Base-by-base conservation (phyloP, 2,329 filamentous ascomycete species). In the Diaporthe vexans region DNA sequence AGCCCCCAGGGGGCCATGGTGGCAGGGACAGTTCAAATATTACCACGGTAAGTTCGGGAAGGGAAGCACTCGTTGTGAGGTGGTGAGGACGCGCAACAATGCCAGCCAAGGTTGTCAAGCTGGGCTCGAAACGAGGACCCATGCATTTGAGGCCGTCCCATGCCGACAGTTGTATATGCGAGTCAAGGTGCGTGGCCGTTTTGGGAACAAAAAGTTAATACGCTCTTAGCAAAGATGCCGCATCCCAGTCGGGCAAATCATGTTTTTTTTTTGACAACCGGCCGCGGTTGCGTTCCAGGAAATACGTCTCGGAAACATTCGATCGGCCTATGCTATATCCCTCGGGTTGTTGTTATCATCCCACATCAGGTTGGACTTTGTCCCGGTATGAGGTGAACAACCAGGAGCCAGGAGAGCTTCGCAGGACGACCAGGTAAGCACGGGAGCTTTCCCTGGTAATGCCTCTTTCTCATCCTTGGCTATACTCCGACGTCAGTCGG, bases 401-500 rank as follows among this genome's bases (percentile, higher is more conserved):
- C 26, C 26, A 10, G 5, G 46, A 68, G 46, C 19, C 19, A 10
- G 17, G 43, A 46, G 46, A 51, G 46, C 46, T n/a, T n/a, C 46
- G 46, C 48, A 51, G 21, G 54, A 35, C n/a, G 37, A 19, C 61
- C 61, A 33, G 61, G 61, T 26, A 67, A 40, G n/a, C 33, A 26
- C 11, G 29, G 9, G 6, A 52, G 52, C 26, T 48, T 37, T 67
- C 43, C 61, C 61, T 24, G 13, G 59, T 33, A 9, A 21, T 35
- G 3, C 37, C 37, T 7, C 8, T 2, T 2, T 40, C 13, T 2
- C 37, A 48, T 29, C 61, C 61, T 35, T 67, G 61, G 40, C 43
- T 67, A 67, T 67, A 67, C 17, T 67, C 61, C 61, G 61, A 67
- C 61, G 43, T 67, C 61, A 67, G 43, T 51, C 61, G 61, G 61